Evolutionary conservation across 2,329 filamentous ascomycete species (phyloP).

Genomic region (Diaporthe australafricana): DNA sequence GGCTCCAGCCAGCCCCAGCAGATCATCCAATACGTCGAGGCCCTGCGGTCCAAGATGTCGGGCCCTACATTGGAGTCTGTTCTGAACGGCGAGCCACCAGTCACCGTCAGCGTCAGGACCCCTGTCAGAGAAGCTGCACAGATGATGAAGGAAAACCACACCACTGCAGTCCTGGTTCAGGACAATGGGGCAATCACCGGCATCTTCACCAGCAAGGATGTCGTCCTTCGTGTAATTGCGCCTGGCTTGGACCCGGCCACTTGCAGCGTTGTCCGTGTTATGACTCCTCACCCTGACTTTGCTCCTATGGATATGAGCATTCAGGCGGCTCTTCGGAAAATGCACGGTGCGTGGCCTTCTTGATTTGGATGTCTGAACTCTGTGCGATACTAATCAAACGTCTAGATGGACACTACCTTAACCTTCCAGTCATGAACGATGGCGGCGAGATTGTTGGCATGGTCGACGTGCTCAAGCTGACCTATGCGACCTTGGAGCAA

Average conservation of each 20-base stretch:
- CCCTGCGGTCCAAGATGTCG: slow-evolving; percentile 95
- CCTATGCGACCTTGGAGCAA: slow-evolving; percentile 97
- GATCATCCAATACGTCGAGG: slow-evolving; percentile 99
- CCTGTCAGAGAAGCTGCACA: slow-evolving; percentile 95
- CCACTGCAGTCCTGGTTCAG: slow-evolving; percentile 94
- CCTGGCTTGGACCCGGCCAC: slow-evolving; percentile 93
- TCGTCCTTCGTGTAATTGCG: slow-evolving; percentile 96
- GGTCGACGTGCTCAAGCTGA: slow-evolving; percentile 98
- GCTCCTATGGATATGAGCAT: slow-evolving; percentile 99
- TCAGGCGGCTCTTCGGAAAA: slow-evolving; percentile 96
- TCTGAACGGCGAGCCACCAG: slow-evolving; percentile 89
- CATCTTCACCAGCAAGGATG: slow-evolving; percentile 99
- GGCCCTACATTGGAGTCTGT: slow-evolving; percentile 96
- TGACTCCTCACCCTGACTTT: slow-evolving; percentile 99
- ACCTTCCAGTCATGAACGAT: slow-evolving; percentile 98
- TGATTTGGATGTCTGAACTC: neutral
- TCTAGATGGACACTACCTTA: slow-evolving; percentile 95
- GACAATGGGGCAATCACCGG: slow-evolving; percentile 97
- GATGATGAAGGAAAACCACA: slow-evolving; percentile 99
- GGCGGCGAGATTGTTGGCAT: slow-evolving; percentile 97
- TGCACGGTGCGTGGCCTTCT: slow-evolving; percentile 80
- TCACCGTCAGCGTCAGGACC: slow-evolving; percentile 94
- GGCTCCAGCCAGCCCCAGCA: slow-evolving; percentile 97
- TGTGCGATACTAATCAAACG: slow-evolving; percentile 37
- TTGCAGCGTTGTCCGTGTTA: slow-evolving; percentile 97